Conservation (phyloP, 768 basidiomycete genomes). For the Boletus eberwhitei region DNA sequence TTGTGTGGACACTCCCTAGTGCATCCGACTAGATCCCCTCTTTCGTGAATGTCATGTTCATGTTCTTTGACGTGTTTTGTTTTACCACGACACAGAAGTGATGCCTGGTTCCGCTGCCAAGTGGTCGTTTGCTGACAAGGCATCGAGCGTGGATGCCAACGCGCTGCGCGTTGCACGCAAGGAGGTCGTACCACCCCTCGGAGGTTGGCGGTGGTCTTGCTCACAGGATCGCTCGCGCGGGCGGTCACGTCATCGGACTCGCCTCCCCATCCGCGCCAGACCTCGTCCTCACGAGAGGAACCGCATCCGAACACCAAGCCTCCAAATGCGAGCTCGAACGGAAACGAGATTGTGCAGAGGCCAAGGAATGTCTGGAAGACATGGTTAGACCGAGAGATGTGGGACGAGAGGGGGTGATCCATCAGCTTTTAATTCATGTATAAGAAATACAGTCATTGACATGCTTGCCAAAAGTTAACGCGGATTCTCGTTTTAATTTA, state of each 20-base stretch:
- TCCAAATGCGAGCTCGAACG: too few relatives aligned
- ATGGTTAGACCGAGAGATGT: conserved; percentile 75
- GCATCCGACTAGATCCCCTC: not conserved
- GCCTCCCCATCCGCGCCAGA: conserved; percentile 44
- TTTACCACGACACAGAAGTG: conserved; percentile 64
- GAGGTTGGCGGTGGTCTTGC: not conserved
- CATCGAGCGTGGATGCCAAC: conserved; percentile 53
- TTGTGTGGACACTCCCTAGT: conserved; percentile 82
- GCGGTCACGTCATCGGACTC: conserved; percentile 55
- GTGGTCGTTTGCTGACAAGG: conserved; percentile 80
- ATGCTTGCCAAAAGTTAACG: too few relatives aligned
- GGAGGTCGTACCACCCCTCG: conserved; percentile 45
- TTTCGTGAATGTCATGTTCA: not conserved
- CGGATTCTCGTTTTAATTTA: too few relatives aligned
- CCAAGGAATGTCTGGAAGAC: conserved; percentile 73
- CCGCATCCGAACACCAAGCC: not conserved
- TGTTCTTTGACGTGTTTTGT: not conserved
- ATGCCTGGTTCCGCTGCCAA: conserved; percentile 54
- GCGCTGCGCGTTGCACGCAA: conserved; percentile 48
- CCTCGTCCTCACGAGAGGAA: not conserved
- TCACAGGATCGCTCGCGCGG: not conserved
- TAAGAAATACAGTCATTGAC: too few relatives aligned
- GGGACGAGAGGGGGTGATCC: conserved; percentile 78
- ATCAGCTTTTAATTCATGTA: too few relatives aligned
- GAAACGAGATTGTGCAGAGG: conserved; percentile 61